These are phyloP conservation scores for Chiua virens DNA, from an alignment of 768 basidiomycete species.

Conservation along the genomic window DNA sequence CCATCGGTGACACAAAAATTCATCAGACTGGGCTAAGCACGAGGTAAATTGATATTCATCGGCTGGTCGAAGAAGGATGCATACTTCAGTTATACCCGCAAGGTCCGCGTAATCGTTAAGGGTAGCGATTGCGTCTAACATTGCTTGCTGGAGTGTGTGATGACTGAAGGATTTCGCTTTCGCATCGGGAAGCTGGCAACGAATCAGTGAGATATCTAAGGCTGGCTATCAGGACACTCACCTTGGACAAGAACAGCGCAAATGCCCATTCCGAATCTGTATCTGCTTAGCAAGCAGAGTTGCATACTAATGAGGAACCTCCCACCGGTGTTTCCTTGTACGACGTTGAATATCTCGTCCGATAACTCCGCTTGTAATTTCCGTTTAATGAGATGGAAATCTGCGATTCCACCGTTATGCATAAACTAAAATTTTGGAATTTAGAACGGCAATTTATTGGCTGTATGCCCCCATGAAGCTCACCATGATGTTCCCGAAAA, in stretches of 20 bases:
- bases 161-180: slow-evolving; percentile 75
- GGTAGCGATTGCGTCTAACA: slow-evolving; percentile 82
- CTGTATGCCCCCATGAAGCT: background rate
- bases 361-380: slow-evolving; percentile 71
- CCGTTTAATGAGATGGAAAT: slow-evolving; percentile 81
- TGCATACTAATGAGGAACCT: background rate
- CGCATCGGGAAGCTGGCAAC: slow-evolving; percentile 70
- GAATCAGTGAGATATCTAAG: slow-evolving; percentile 6
- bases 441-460: background rate
- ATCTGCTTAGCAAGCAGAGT: background rate
- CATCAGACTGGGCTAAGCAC: slow-evolving; percentile 74
- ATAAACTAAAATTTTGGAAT: slow-evolving; percentile 63
- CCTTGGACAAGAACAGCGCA: slow-evolving; percentile 86
- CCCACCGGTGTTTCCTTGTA: slow-evolving; percentile 90
- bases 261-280: slow-evolving; percentile 98
- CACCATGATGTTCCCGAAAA: slow-evolving; percentile 91
- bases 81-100: slow-evolving; percentile 70
- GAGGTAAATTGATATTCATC: slow-evolving; percentile 1
- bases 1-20: slow-evolving; percentile 98
- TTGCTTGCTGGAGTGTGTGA: slow-evolving; percentile 71
- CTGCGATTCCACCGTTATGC: slow-evolving; percentile 94
- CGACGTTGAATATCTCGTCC: slow-evolving; percentile 83
- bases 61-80: slow-evolving; percentile 2
- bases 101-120: slow-evolving; percentile 77
- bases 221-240: slow-evolving; percentile 19